These are phyloP conservation scores for Trichoderma citrinoviride DNA, from an alignment of 2,329 filamentous ascomycete genomes.

Conservation along the genomic window DNA sequence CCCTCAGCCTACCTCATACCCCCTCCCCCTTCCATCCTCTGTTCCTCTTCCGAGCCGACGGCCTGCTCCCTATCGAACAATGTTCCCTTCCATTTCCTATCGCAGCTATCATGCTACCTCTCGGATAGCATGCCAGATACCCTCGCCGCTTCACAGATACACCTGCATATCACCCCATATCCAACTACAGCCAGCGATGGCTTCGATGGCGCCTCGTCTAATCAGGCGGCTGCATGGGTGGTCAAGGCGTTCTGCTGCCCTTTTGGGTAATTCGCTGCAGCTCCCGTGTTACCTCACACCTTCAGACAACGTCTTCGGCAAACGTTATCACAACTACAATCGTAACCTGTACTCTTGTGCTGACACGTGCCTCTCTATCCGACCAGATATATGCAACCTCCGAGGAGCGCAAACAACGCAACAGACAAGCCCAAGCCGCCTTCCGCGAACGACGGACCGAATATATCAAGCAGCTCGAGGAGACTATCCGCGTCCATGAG, in stretches of 20 bases:
- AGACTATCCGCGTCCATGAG: constrained; percentile 95
- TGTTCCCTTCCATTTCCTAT: background rate
- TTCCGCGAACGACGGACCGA: constrained; percentile 96
- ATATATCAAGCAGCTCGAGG: constrained; percentile 98
- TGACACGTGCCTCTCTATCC: constrained; percentile 14
- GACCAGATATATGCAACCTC: constrained; percentile 94
- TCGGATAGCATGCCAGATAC: background rate
- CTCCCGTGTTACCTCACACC: background rate
- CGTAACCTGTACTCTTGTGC: constrained; percentile 8
- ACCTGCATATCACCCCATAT: no score
- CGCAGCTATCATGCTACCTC: background rate
- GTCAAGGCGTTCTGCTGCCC: constrained; percentile 1
- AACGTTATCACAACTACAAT: background rate
- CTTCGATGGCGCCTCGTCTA: background rate
- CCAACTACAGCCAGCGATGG: background rate
- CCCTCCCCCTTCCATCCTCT: background rate
- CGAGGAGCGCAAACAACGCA: constrained; percentile 96
- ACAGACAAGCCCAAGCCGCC: constrained; percentile 93
- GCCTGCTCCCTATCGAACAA: background rate
- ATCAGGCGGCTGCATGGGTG: background rate
- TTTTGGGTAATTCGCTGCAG: constrained; percentile 3
- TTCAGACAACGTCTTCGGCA: background rate
- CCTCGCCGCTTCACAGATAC: background rate
- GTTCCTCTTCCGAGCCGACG: background rate
- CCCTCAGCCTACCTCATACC: background rate